These are phyloP conservation scores for Citrus reticulata DNA, from an alignment of 345 rosid genomes.

Conservation along the genomic window DNA sequence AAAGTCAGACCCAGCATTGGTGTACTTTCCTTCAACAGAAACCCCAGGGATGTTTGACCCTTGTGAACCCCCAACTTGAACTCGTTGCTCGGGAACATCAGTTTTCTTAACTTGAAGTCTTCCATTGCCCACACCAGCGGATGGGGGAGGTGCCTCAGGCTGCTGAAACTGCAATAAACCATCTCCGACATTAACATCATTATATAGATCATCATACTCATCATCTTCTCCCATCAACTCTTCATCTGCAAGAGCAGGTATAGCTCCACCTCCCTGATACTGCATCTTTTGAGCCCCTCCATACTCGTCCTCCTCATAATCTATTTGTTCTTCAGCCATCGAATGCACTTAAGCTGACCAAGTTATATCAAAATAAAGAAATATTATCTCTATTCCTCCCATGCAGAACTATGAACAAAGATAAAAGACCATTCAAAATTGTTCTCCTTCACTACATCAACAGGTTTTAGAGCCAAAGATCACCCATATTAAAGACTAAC, in stretches of 20 bases:
- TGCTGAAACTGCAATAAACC: conserved; percentile 61
- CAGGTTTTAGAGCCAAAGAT: background rate
- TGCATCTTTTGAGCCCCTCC: conserved; percentile 56
- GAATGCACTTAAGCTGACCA: conserved; percentile 40
- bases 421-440: background rate
- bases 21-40: conserved; percentile 45
- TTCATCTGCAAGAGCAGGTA: conserved; percentile 82
- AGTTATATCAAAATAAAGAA: conserved; percentile 19
- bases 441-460: background rate
- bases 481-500: background rate
- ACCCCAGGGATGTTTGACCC: conserved; percentile 36
- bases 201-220: conserved; percentile 83
- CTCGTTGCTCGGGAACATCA: conserved; percentile 39
- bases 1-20: conserved; percentile 30
- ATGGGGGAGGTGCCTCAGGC: conserved; percentile 41
- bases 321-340: conserved; percentile 57
- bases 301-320: conserved; percentile 46
- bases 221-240: conserved; percentile 78
- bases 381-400: conserved; percentile 6
- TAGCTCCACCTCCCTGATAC: conserved; percentile 73
- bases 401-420: conserved; percentile 6
- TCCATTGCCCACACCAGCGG: conserved; percentile 31
- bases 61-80: conserved; percentile 33
- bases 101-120: conserved; percentile 36
- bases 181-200: conserved; percentile 87